Percentiles rank a stretch among this genome's conserved stretches.
Evolutionary conservation across 2,329 filamentous ascomycete species (phyloP).

Genomic region (Fusarium sp.): DNA sequence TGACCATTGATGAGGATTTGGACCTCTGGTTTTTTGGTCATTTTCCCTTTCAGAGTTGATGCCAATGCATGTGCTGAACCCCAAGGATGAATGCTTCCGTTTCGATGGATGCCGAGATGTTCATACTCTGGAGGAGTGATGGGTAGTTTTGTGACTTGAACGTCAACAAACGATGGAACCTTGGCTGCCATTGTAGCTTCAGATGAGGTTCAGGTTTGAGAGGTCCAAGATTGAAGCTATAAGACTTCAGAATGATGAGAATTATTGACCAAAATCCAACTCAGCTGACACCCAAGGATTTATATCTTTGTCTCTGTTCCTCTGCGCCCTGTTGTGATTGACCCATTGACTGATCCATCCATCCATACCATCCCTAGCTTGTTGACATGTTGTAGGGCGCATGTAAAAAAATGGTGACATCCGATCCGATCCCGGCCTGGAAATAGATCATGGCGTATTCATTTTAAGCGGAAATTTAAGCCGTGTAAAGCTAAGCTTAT

Average conservation of each 20-base stretch:
- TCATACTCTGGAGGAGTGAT: slow-evolving; percentile 31
- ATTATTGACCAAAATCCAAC: background rate
- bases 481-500: background rate
- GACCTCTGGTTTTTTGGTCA: slow-evolving; percentile 22
- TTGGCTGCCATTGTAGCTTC: slow-evolving; percentile 19
- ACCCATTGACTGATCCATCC: slow-evolving; percentile 33
- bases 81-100: slow-evolving; percentile 22
- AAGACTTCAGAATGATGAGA: background rate
- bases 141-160: slow-evolving; percentile 26
- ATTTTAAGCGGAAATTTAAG: background rate
- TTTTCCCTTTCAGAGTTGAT: slow-evolving; percentile 12
- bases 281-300: background rate
- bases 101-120: slow-evolving; percentile 25
- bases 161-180: slow-evolving; percentile 20
- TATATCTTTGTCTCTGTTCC: slow-evolving; percentile 2
- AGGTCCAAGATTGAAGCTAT: background rate
- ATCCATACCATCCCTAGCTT: slow-evolving; percentile 14
- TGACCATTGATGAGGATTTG: slow-evolving; percentile 33
- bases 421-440: slow-evolving; percentile 22
- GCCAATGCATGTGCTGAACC: slow-evolving; percentile 21
- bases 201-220: background rate
- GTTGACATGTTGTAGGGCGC: slow-evolving; percentile 41
- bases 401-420: slow-evolving; percentile 11
- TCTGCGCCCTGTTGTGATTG: slow-evolving; percentile 35
- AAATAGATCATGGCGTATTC: background rate